Evolutionary conservation across 345 rosid species (phyloP).

Genomic region (Geranium rotundifolium): DNA sequence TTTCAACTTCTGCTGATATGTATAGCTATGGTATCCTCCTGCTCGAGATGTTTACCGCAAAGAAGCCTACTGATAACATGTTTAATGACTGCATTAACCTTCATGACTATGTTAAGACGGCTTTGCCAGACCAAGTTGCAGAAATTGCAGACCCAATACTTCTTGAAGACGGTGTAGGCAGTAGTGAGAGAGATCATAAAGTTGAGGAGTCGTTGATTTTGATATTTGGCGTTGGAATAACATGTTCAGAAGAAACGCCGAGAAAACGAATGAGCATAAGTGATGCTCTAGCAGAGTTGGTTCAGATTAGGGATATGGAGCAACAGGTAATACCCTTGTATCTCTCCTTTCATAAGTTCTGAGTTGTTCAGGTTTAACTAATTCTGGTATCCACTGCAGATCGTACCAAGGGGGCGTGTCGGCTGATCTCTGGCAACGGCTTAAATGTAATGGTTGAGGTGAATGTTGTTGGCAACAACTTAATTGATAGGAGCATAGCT

Average conservation of each 20-base stretch:
- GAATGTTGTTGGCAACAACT: no score
- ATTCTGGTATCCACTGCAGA: no score
- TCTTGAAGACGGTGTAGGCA: conserved; percentile 2
- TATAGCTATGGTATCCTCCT: conserved; percentile 18
- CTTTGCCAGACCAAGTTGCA: conserved; percentile 6
- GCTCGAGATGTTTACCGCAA: conserved; percentile 34
- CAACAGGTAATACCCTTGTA: no score
- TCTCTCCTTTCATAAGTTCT: no score
- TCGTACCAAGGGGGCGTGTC: no score
- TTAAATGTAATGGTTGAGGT: no score
- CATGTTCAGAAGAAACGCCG: conserved; percentile 18
- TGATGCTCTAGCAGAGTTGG: conserved; percentile 12
- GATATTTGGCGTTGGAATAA: conserved; percentile 17
- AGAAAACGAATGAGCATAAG: conserved; percentile 8
- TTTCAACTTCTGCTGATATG: conserved; percentile 27
- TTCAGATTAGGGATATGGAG: conserved; percentile 9
- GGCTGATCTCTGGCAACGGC: no score
- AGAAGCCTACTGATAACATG: conserved; percentile 19
- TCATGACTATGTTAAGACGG: conserved; percentile 11
- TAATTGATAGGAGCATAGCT: no score
- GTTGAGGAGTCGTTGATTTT: conserved; percentile 6
- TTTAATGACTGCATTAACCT: conserved; percentile 21
- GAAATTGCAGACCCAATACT: conserved; percentile 5
- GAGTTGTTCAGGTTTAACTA: no score
- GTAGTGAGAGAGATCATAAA: background rate